Evolutionary conservation across 257 asterid genomes (phyloP).

Genomic region (Jaltomata sinuosa): DNA sequence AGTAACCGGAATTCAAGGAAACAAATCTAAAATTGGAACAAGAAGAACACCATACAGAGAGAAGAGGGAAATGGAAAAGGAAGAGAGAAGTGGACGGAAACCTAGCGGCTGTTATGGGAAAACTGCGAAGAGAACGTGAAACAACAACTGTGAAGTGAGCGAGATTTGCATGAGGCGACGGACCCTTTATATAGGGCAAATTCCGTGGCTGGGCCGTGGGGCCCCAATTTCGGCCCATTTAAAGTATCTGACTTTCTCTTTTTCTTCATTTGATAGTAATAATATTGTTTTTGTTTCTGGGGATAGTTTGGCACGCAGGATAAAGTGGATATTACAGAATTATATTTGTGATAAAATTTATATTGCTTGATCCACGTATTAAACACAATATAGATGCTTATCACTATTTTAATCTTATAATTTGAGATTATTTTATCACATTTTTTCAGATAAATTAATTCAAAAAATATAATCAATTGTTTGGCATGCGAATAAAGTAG

Average conservation of each 20-base stretch:
- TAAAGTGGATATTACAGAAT: too few relatives aligned
- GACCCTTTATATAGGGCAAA: slow-evolving; percentile 40
- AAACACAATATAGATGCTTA: too few relatives aligned
- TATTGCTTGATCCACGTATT: too few relatives aligned
- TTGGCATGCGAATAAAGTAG: too few relatives aligned
- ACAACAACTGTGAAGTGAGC: slow-evolving; percentile 37
- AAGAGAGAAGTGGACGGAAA: slow-evolving; percentile 16
- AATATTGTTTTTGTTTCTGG: too few relatives aligned
- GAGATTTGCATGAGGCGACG: slow-evolving; percentile 55
- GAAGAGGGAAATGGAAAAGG: background rate
- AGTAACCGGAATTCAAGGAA: background rate
- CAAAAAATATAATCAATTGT: too few relatives aligned
- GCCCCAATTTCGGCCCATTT: background rate
- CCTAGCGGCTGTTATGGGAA: slow-evolving; percentile 24
- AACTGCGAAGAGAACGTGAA: slow-evolving; percentile 15
- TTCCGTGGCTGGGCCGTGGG: slow-evolving; percentile 8
- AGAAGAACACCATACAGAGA: slow-evolving; percentile 61
- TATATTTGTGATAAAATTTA: too few relatives aligned
- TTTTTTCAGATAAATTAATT: too few relatives aligned
- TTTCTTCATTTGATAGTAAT: background rate
- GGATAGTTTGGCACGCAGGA: too few relatives aligned
- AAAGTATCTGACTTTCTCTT: background rate
- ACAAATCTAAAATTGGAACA: slow-evolving; percentile 22
- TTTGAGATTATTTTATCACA: too few relatives aligned
- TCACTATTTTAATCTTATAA: too few relatives aligned